A percentile compares a stretch with the other conserved stretches of the same genome.
Conservation (phyloP, 75 land plant species). For the Selaginella moellendorffii region DNA sequence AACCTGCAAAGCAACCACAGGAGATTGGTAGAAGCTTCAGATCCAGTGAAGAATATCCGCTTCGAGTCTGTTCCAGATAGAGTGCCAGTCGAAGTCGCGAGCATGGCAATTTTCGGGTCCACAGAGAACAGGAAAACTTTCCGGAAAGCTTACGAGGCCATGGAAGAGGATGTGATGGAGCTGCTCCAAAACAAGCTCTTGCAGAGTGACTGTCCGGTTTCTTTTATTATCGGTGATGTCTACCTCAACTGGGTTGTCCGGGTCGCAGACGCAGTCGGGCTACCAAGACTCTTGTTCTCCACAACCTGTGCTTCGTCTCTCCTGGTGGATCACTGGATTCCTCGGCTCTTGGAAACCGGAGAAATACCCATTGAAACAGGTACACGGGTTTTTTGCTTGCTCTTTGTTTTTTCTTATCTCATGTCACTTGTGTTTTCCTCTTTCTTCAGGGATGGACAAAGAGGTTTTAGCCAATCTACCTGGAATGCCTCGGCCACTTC, state of each 20-base stretch:
- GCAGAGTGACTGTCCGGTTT: conserved; percentile 11
- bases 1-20: conserved; percentile 27
- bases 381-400: conserved; percentile 13
- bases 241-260: neutral
- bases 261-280: neutral
- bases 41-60: neutral
- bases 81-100: neutral
- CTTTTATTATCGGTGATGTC: neutral
- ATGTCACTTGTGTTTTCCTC: conserved; percentile 14
- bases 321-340: neutral
- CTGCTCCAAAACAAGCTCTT: neutral
- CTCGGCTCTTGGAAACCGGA: neutral
- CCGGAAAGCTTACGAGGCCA: neutral
- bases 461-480: neutral
- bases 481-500: neutral
- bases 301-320: neutral
- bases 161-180: neutral
- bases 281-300: neutral
- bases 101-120: neutral
- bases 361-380: neutral
- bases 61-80: neutral
- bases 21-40: neutral
- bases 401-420: neutral
- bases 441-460: neutral
- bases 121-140: neutral